Conservation (phyloP, 257 asterid species). For the Thymus quinquecostatus region DNA sequence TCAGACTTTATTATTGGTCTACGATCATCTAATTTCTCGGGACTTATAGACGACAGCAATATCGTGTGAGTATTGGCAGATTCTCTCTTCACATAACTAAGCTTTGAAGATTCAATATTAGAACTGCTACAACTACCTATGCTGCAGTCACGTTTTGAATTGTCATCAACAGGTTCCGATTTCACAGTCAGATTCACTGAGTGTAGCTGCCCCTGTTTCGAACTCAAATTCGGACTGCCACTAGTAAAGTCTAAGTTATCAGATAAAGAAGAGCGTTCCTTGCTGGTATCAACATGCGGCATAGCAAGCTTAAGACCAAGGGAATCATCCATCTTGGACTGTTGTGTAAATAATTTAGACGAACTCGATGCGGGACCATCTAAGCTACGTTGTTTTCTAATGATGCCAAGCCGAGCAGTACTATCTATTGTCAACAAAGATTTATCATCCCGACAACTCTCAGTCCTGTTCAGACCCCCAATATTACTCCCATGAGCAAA, state of each 20-base stretch:
- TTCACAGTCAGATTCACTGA: conserved; percentile 47
- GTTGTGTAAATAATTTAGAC: conserved; percentile 35
- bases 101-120: conserved; percentile 39
- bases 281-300: conserved; percentile 36
- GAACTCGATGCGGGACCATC: conserved; percentile 39
- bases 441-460: conserved; percentile 24
- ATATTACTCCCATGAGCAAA: conserved; percentile 33
- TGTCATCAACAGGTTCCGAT: conserved; percentile 69
- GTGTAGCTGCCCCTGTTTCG: conserved; percentile 36
- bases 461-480: conserved; percentile 35
- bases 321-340: conserved; percentile 47
- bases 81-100: conserved; percentile 52
- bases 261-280: conserved; percentile 37
- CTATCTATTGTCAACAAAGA: conserved; percentile 39
- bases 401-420: conserved; percentile 32
- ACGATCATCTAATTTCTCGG: conserved; percentile 43
- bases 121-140: conserved; percentile 46
- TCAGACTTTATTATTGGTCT: conserved; percentile 67
- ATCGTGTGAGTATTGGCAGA: conserved; percentile 37
- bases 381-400: conserved; percentile 52
- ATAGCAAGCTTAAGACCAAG: conserved; percentile 73
- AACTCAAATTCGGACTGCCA: conserved; percentile 32
- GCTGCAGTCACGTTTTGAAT: conserved; percentile 39
- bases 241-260: conserved; percentile 31
- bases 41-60: conserved; percentile 33